phyloP scores from a whole-genome alignment of 768 basidiomycete genomes.

The Boletales sp. region DNA sequence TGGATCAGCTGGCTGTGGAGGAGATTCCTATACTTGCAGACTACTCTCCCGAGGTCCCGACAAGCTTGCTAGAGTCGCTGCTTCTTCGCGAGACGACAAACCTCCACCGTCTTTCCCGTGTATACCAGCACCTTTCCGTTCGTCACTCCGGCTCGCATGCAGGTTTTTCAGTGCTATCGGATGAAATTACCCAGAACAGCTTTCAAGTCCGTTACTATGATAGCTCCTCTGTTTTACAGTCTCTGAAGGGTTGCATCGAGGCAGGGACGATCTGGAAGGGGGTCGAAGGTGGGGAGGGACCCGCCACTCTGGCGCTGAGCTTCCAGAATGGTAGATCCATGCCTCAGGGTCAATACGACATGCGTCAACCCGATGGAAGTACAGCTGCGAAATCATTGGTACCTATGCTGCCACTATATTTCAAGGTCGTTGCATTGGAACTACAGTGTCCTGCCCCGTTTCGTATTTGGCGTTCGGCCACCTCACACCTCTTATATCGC shows the following conservation, averaged over 20 bases:
- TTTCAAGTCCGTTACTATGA: constrained; percentile 35
- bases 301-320: not conserved
- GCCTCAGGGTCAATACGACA: not conserved
- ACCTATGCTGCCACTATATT: constrained; percentile 17
- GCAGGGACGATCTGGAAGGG: constrained; percentile 16
- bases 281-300: no score
- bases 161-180: constrained; percentile 32
- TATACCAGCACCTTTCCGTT: constrained; percentile 28
- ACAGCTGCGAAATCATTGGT: constrained; percentile 31
- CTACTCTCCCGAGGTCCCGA: constrained; percentile 28
- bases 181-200: constrained; percentile 7
- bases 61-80: constrained; percentile 15
- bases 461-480: constrained; percentile 36
- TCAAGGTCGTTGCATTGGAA: constrained; percentile 34
- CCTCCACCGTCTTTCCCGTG: constrained; percentile 23
- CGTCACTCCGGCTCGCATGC: constrained; percentile 20
- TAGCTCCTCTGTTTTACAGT: constrained; percentile 13
- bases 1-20: constrained; percentile 19
- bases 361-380: no score
- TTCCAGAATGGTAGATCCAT: not conserved
- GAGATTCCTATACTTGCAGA: constrained; percentile 21
- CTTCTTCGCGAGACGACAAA: constrained; percentile 24
- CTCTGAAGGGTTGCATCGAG: constrained; percentile 26
- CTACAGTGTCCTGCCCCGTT: constrained; percentile 33
- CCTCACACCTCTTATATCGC: constrained; percentile 33